Evolutionary conservation across 2,329 filamentous ascomycete species (phyloP).

Genomic region (Microsporum canis): DNA sequence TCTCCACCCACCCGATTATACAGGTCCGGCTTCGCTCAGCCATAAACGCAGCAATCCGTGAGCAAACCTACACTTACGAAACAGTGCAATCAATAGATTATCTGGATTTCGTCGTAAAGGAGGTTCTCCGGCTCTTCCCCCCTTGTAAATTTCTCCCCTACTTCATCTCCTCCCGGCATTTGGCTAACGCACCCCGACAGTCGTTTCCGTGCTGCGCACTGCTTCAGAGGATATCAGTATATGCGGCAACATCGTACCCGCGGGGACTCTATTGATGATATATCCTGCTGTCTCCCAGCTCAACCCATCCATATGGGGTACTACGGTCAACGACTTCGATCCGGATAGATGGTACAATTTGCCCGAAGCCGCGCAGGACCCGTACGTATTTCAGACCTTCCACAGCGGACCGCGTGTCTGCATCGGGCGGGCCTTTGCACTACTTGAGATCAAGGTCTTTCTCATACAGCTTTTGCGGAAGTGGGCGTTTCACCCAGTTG

Average conservation of each 20-base stretch:
- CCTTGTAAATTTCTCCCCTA: background rate
- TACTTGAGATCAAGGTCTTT: slow-evolving; percentile 6
- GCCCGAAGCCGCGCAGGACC: slow-evolving; percentile 1
- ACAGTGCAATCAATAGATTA: background rate
- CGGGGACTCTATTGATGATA: background rate
- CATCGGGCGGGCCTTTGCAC: slow-evolving; percentile 1
- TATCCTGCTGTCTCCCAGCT: slow-evolving; percentile 2
- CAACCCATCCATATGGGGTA: slow-evolving; percentile 2
- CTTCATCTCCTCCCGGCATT: background rate
- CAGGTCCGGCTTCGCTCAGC: background rate
- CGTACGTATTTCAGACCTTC: slow-evolving; percentile 5
- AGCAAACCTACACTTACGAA: background rate
- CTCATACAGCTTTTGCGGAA: background rate
- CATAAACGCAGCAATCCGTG: background rate
- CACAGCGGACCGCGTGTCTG: slow-evolving; percentile 4
- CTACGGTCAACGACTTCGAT: background rate
- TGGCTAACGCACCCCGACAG: background rate
- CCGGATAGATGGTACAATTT: slow-evolving; percentile 4
- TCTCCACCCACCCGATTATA: slow-evolving; percentile 1
- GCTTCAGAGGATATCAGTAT: background rate
- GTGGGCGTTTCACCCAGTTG: slow-evolving; percentile 2
- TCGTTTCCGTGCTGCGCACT: background rate
- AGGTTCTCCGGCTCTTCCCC: slow-evolving; percentile 2
- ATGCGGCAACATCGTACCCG: slow-evolving; percentile 3
- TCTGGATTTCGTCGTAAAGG: slow-evolving; percentile 5